These are phyloP conservation scores for Eucalyptus cloeziana DNA, from an alignment of 345 rosid species.

Conservation along the genomic window DNA sequence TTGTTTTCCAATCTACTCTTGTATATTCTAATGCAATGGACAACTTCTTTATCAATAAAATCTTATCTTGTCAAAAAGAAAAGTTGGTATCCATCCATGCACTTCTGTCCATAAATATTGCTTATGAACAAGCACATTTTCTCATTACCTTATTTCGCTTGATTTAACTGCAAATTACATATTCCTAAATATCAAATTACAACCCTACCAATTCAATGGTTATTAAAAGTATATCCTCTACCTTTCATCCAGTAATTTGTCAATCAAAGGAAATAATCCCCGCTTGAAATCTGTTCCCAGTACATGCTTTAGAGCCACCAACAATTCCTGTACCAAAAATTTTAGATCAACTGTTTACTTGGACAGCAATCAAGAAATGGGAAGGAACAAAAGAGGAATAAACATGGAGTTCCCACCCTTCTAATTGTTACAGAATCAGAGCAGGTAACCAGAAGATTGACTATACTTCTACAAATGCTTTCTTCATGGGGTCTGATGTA, in stretches of 20 bases:
- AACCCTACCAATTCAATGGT: neutral
- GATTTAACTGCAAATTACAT: neutral
- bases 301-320: conserved; percentile 94
- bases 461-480: conserved; percentile 95
- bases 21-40: neutral
- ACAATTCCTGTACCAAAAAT: conserved; percentile 66
- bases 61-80: neutral
- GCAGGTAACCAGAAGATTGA: conserved; percentile 94
- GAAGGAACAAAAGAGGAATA: neutral
- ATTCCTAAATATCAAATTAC: neutral
- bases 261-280: conserved; percentile 96
- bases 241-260: conserved; percentile 94
- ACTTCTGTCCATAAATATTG: neutral
- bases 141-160: neutral
- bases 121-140: neutral
- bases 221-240: conserved; percentile 3
- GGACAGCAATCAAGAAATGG: neutral
- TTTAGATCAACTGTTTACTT: neutral
- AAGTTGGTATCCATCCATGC: neutral
- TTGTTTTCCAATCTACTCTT: neutral
- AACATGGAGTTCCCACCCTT: conserved; percentile 38
- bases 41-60: neutral
- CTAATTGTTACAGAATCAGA: conserved; percentile 93
- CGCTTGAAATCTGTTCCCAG: conserved; percentile 96
- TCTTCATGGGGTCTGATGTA: conserved; percentile 97